phyloP scores from a whole-genome alignment of 768 basidiomycete genomes.

The Tubosaeta sp. region DNA sequence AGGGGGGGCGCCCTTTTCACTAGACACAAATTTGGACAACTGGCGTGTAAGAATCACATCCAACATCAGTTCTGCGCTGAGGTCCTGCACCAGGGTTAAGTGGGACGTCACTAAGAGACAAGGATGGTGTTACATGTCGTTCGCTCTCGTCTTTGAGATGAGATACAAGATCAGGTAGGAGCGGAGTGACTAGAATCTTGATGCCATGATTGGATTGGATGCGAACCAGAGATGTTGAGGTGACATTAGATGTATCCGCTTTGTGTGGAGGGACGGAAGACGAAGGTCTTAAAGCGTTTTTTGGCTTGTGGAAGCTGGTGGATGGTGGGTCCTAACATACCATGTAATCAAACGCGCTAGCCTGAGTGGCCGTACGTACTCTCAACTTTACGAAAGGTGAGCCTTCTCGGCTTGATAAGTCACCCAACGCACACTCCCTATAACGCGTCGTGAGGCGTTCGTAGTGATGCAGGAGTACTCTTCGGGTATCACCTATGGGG shows the following conservation, averaged over 20 bases:
- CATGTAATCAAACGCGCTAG: not conserved
- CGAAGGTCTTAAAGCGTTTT: not conserved
- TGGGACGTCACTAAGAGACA: not conserved
- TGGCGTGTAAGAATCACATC: slow-evolving; percentile 41
- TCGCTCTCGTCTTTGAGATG: slow-evolving; percentile 46
- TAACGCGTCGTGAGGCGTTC: slow-evolving; percentile 48
- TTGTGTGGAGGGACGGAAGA: slow-evolving; percentile 5
- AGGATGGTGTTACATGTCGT: slow-evolving; percentile 36
- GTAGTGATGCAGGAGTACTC: slow-evolving; percentile 42
- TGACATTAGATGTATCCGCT: not conserved
- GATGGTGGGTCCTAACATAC: slow-evolving; percentile 10
- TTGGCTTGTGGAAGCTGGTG: slow-evolving; percentile 6
- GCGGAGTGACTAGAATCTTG: slow-evolving; percentile 50
- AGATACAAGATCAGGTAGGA: slow-evolving; percentile 42
- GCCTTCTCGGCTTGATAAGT: slow-evolving; percentile 42
- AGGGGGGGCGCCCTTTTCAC: slow-evolving; percentile 8
- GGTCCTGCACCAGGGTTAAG: slow-evolving; percentile 24
- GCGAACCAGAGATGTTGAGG: slow-evolving; percentile 27
- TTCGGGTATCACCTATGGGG: slow-evolving; percentile 15
- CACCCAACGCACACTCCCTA: slow-evolving; percentile 28
- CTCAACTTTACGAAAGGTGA: slow-evolving; percentile 43
- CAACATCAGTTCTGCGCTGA: slow-evolving; percentile 37
- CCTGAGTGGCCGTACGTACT: slow-evolving; percentile 30
- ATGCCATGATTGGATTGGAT: slow-evolving; percentile 37
- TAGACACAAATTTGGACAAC: slow-evolving; percentile 31